Evolutionary conservation across 2,329 filamentous ascomycete genomes (phyloP), one percentile per base, ranked within the genome.

Genomic region (Aspergillus hortae): DNA sequence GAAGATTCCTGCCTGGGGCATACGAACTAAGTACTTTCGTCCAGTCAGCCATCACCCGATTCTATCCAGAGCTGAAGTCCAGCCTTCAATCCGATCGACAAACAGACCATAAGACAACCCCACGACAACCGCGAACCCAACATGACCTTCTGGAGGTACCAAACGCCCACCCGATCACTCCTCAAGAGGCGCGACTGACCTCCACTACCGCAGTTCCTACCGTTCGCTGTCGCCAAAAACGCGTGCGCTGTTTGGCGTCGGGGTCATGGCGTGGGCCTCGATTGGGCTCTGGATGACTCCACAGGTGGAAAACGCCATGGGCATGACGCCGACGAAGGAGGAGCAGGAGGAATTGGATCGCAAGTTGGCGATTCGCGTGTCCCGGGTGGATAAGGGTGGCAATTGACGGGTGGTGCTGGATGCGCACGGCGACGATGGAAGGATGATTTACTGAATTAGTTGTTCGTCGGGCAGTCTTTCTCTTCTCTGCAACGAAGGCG

Each of bases 261-360:
- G 85, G 61, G 73, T 95, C 59, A 83, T 96, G 65, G 82, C 82
- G 32, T 96, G 90, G 83, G 90, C 89, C 12, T 74, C 77, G 38
- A 74, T 84, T 38, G 92, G 90, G 14, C 78, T 94, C n/a, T 86
- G 87, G 66, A 66, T 89, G 15, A 84, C 87, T 4, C 88, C 92
- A 65, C 78, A 79, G 52, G 84, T 87, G 14, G 91, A 92, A 72
- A 81, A 88, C 66, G 84, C 80, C 40, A 80, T 92, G 55, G 88
- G 88, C 6, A 81, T 90, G 69, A 84, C 81, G 36, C 83, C 91
- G 1, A 87, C 84, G 1, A 84, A 89, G 56, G 77, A 87, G 64
- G 90, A 95, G 66, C 86, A 84, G 67, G 82, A 84, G 53, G 81
- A 81, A 11, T 69, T 95, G 56, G 78, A 83, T 51, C 61, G 63